These are phyloP conservation scores for Chaetomiaceae sp. DNA, from an alignment of 2,329 filamentous ascomycete genomes.

Conservation along the genomic window DNA sequence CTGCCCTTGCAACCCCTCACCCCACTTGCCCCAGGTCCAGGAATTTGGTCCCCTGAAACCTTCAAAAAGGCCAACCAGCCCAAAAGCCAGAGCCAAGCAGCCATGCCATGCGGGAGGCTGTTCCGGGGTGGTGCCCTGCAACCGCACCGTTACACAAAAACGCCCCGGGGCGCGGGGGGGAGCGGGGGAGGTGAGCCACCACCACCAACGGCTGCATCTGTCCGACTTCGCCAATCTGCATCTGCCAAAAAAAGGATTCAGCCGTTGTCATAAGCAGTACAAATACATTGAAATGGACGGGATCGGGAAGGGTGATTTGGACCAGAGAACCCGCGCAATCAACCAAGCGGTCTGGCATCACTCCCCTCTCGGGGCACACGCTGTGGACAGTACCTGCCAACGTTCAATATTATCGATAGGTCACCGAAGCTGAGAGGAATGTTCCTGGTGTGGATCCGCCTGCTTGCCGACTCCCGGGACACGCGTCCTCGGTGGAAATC, in stretches of 20 bases:
- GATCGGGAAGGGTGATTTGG: neutral
- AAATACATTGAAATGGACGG: no score
- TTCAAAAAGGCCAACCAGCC: neutral
- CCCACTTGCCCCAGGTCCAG: neutral
- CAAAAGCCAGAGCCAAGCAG: neutral
- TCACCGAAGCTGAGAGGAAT: no score
- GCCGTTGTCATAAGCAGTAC: neutral
- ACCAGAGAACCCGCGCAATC: neutral
- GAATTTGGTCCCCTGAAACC: neutral
- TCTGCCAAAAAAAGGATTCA: constrained; percentile 1
- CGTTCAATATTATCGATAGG: no score
- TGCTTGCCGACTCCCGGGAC: no score
- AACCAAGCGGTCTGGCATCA: neutral
- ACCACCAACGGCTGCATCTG: neutral
- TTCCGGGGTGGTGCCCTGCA: neutral
- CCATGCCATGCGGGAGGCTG: neutral
- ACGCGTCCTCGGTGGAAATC: neutral
- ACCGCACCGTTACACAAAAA: neutral
- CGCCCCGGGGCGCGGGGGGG: neutral
- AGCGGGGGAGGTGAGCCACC: neutral
- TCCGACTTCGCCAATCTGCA: constrained; percentile 21
- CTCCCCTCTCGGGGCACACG: no score
- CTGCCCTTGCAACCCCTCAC: neutral
- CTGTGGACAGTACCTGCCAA: no score
- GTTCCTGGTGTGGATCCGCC: no score